Percentiles rank a stretch among this genome's conserved stretches.
Conservation (phyloP, 768 basidiomycete genomes). For the Russula olivacea region DNA sequence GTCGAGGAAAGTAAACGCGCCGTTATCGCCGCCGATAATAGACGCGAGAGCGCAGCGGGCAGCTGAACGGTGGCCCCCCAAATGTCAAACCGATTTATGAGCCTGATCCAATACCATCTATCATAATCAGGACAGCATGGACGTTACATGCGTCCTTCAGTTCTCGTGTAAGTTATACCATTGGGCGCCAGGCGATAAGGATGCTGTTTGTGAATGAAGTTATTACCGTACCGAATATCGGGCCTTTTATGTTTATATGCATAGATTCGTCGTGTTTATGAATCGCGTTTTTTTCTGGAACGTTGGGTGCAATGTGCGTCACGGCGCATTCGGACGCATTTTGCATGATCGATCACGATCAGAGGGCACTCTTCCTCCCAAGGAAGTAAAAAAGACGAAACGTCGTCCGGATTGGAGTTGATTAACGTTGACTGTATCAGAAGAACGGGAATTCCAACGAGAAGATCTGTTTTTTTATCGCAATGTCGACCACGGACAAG, state of each 20-base stretch:
- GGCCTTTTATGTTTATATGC: constrained; percentile 12
- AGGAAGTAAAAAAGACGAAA: not conserved
- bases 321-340: not conserved
- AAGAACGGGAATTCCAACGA: not conserved
- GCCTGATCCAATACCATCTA: not conserved
- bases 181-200: not conserved
- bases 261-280: not conserved
- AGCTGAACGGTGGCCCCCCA: constrained; percentile 4
- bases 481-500: too few species aligned
- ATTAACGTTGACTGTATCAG: not conserved
- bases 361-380: not conserved
- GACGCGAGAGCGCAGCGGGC: constrained; percentile 33
- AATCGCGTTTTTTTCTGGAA: not conserved
- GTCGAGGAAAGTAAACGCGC: constrained; percentile 44
- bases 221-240: constrained; percentile 6
- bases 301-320: not conserved
- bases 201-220: not conserved
- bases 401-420: not conserved
- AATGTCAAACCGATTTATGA: not conserved
- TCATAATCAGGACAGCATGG: not conserved
- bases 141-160: not conserved
- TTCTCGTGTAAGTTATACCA: constrained; percentile 10
- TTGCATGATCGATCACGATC: not conserved
- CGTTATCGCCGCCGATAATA: constrained; percentile 41
- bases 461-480: not conserved